Percentiles rank a stretch among this genome's conserved stretches.
phyloP scores from a whole-genome alignment of 805 yeast genomes.

The Kuraishia ogatae region DNA sequence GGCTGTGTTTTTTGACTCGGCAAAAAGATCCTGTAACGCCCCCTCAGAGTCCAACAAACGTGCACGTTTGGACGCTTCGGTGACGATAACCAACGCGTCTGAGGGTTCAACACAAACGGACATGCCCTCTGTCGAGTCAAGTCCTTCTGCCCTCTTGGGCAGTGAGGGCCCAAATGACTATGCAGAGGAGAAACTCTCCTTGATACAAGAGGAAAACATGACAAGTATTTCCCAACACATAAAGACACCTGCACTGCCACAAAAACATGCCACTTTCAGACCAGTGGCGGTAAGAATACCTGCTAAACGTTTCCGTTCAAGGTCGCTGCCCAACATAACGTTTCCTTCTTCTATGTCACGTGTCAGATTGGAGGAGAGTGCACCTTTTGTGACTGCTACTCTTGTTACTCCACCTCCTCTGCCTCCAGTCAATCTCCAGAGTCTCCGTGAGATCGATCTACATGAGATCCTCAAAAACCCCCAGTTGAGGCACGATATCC shows the following conservation, averaged over 20 bases:
- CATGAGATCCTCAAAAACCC: slow-evolving; percentile 88
- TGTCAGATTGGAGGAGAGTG: not conserved
- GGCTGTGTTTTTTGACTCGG: slow-evolving; percentile 18
- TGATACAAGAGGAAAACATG: slow-evolving; percentile 5
- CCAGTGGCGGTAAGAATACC: slow-evolving; percentile 9
- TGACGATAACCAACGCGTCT: slow-evolving; percentile 11
- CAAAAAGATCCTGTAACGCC: slow-evolving; percentile 10
- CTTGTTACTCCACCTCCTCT: slow-evolving; percentile 31
- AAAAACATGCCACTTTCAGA: slow-evolving; percentile 3
- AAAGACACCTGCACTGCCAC: not conserved
- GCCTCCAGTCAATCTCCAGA: slow-evolving; percentile 80
- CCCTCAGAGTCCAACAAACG: slow-evolving; percentile 21
- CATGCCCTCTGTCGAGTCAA: slow-evolving; percentile 11
- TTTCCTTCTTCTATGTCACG: slow-evolving; percentile 12
- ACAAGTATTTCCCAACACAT: slow-evolving; percentile 2
- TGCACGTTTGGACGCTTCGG: slow-evolving; percentile 18
- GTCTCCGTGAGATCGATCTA: slow-evolving; percentile 77
- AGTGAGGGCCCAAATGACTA: slow-evolving; percentile 7
- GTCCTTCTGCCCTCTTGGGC: slow-evolving; percentile 9
- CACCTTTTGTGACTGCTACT: not conserved
- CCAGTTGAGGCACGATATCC: slow-evolving; percentile 84
- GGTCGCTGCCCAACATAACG: slow-evolving; percentile 25
- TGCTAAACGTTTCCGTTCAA: slow-evolving; percentile 20
- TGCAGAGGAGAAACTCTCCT: slow-evolving; percentile 5
- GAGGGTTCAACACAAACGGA: slow-evolving; percentile 20